Conservation (phyloP, 106 monocot genomes). For the Alisma plantagoaquatica region DNA sequence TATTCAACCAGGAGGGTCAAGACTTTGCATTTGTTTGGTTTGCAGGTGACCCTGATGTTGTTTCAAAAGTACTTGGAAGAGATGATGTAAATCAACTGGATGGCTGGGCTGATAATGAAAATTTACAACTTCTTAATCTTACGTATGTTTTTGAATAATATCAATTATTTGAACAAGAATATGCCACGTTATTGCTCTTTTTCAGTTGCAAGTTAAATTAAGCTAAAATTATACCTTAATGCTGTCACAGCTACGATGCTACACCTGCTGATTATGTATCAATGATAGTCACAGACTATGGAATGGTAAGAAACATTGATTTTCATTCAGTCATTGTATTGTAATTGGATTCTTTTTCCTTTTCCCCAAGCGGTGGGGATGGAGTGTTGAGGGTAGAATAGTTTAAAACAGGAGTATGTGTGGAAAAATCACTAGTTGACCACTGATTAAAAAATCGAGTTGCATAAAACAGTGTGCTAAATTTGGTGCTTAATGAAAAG, state of each 20-base stretch:
- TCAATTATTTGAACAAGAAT: neutral
- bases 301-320: slow-evolving; percentile 52
- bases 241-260: slow-evolving; percentile 71
- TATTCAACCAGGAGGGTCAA: neutral
- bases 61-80: slow-evolving; percentile 61
- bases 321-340: neutral
- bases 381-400: neutral
- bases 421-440: too few relatives aligned
- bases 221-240: slow-evolving; percentile 8
- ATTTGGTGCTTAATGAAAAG: too few relatives aligned
- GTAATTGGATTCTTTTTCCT: neutral
- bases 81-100: slow-evolving; percentile 52
- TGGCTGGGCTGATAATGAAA: slow-evolving; percentile 60
- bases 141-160: slow-evolving; percentile 37
- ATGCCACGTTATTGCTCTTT: neutral
- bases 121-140: slow-evolving; percentile 94
- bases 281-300: slow-evolving; percentile 95
- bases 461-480: too few relatives aligned
- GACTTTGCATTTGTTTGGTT: slow-evolving; percentile 1
- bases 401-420: too few relatives aligned
- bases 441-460: neutral
- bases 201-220: too few relatives aligned
- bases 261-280: slow-evolving; percentile 92
- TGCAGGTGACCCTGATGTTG: slow-evolving; percentile 81
- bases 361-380: too few relatives aligned